Percentiles rank a stretch among this genome's conserved stretches.
These are phyloP conservation scores for Coprinellus aureogranulatus DNA, from an alignment of 768 basidiomycete genomes.

Conservation along the genomic window DNA sequence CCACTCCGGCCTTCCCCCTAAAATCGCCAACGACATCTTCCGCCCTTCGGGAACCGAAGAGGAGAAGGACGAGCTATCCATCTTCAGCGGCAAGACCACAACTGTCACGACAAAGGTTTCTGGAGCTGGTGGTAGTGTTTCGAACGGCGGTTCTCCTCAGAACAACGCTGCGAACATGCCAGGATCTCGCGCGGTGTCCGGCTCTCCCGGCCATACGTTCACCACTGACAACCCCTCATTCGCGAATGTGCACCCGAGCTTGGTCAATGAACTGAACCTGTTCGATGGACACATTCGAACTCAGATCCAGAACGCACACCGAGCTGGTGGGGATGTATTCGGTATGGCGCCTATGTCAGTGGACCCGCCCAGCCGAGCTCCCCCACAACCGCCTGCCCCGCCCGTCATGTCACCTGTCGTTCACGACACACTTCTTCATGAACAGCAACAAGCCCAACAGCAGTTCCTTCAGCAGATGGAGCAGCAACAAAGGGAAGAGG, in stretches of 20 bases:
- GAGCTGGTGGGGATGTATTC: constrained; percentile 34
- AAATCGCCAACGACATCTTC: constrained; percentile 59
- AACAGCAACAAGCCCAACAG: constrained; percentile 26
- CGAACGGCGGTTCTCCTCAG: constrained; percentile 12
- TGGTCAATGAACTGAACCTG: constrained; percentile 53
- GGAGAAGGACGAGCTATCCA: constrained; percentile 66
- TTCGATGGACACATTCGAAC: constrained; percentile 55
- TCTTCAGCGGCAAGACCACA: constrained; percentile 75
- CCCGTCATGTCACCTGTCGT: not conserved
- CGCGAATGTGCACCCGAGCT: constrained; percentile 51
- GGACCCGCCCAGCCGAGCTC: constrained; percentile 24
- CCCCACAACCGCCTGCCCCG: constrained; percentile 13
- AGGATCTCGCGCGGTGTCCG: constrained; percentile 26
- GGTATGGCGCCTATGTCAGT: constrained; percentile 27
- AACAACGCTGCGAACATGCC: constrained; percentile 8
- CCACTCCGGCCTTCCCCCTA: constrained; percentile 43
- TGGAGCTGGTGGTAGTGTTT: not conserved
- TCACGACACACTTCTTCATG: constrained; percentile 18
- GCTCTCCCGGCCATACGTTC: constrained; percentile 30
- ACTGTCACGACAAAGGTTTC: constrained; percentile 50
- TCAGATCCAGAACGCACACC: constrained; percentile 49
- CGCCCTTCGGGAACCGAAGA: constrained; percentile 41
- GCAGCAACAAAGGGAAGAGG: constrained; percentile 19
- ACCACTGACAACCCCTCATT: constrained; percentile 37
- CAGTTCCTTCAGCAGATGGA: constrained; percentile 19